These are phyloP conservation scores for Diversispora epigaea DNA, from an alignment of 192 early-diverging fungal species.

Conservation along the genomic window DNA sequence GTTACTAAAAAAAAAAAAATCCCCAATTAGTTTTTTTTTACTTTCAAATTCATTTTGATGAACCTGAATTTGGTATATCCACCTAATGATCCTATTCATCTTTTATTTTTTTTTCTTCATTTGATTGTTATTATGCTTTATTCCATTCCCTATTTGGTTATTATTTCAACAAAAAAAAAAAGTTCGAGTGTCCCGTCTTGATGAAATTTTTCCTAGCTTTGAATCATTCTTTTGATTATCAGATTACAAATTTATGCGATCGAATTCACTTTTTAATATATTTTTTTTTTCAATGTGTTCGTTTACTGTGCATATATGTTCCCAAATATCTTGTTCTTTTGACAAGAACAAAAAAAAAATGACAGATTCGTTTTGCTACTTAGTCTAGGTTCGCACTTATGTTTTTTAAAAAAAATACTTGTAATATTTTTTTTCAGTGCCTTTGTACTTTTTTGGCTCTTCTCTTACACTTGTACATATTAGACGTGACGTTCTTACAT, in stretches of 20 bases:
- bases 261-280: neutral
- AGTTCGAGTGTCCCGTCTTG: conserved; percentile 25
- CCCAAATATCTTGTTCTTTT: neutral
- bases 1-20: conserved; percentile 33
- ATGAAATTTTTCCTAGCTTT: conserved; percentile 4
- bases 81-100: too few relatives aligned
- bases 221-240: neutral
- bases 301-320: neutral
- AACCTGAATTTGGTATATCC: neutral
- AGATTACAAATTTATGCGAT: neutral
- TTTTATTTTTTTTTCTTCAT: neutral
- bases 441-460: conserved; percentile 3
- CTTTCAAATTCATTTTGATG: neutral
- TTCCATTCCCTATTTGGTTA: conserved; percentile 16
- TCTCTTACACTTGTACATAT: conserved; percentile 17
- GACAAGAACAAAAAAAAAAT: conserved; percentile 21
- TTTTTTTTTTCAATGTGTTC: neutral
- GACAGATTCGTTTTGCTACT: conserved; percentile 24
- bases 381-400: conserved; percentile 15
- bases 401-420: neutral
- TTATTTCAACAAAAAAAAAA: conserved; percentile 7
- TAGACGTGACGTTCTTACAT: conserved; percentile 20
- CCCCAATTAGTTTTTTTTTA: neutral
- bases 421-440: conserved; percentile 12
- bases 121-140: neutral